phyloP scores from a whole-genome alignment of 345 rosid species.

The Eucalyptus viminalis region DNA sequence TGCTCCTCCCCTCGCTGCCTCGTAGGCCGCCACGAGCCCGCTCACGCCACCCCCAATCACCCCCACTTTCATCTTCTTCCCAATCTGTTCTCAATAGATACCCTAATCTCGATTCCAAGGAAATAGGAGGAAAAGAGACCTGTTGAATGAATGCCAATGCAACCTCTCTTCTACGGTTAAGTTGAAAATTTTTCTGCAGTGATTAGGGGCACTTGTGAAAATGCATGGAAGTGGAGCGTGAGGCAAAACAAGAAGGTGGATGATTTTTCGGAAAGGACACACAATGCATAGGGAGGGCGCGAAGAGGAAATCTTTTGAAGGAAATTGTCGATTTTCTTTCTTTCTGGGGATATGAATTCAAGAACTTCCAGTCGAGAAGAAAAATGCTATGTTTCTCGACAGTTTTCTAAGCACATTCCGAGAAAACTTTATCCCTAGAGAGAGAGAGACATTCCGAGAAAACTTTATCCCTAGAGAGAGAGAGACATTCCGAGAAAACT shows the following conservation, averaged over 20 bases:
- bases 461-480: no score
- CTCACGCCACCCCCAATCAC: conserved; percentile 33
- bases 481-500: background rate
- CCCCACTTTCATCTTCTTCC: background rate
- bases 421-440: background rate
- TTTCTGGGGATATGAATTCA: background rate
- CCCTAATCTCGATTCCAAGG: background rate
- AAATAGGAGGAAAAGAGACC: background rate
- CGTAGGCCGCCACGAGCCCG: conserved; percentile 23
- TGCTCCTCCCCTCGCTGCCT: conserved; percentile 9
- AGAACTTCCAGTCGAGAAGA: background rate
- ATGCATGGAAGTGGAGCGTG: background rate
- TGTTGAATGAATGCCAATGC: background rate
- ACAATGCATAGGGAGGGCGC: background rate
- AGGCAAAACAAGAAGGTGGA: background rate
- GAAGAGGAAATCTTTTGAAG: background rate
- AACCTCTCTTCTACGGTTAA: background rate
- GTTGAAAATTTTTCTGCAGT: background rate
- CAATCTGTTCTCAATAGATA: background rate
- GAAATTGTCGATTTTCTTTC: background rate
- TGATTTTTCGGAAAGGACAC: no score
- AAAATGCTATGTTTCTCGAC: background rate
- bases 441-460: no score
- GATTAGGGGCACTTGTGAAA: background rate
- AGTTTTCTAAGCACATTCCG: background rate